Evolutionary conservation across 345 rosid species (phyloP).

Genomic region (Populus euphratica): DNA sequence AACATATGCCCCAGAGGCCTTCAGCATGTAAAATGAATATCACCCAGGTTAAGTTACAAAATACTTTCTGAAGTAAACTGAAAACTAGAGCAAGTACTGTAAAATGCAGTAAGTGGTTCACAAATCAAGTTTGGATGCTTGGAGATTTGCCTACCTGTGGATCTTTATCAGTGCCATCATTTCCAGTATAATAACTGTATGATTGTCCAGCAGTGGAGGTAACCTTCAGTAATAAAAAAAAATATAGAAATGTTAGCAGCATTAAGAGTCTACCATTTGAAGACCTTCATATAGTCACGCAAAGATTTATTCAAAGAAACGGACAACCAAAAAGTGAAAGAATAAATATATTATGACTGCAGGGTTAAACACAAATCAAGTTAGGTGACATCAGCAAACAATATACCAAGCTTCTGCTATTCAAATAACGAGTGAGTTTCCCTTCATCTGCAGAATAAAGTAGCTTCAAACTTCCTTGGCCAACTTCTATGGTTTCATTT

Average conservation of each 20-base stretch:
- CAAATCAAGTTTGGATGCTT: constrained; percentile 1
- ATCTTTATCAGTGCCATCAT: constrained; percentile 83
- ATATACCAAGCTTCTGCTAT: constrained; percentile 55
- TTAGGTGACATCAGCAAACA: constrained; percentile 1
- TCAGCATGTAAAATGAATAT: constrained; percentile 18
- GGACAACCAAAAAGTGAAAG: neutral
- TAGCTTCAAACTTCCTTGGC: constrained; percentile 77
- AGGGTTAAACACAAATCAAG: neutral
- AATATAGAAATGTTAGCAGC: neutral
- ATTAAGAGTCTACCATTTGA: constrained; percentile 3
- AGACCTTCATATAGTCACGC: neutral
- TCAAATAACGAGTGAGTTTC: constrained; percentile 52
- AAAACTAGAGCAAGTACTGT: constrained; percentile 4
- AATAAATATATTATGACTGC: neutral
- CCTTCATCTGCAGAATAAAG: constrained; percentile 50
- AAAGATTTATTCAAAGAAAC: neutral
- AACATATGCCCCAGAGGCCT: constrained; percentile 97
- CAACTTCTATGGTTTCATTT: constrained; percentile 52
- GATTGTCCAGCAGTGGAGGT: constrained; percentile 55
- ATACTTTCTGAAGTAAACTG: neutral
- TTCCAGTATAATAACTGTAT: constrained; percentile 76
- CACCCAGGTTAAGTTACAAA: neutral
- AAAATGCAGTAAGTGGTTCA: neutral
- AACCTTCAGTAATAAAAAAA: constrained; percentile 38
- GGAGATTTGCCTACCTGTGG: constrained; percentile 61